Percentiles rank a stretch among this genome's conserved stretches.
These are phyloP conservation scores for Colletotrichum sp. DNA, from an alignment of 2,329 filamentous ascomycete species.

Conservation along the genomic window DNA sequence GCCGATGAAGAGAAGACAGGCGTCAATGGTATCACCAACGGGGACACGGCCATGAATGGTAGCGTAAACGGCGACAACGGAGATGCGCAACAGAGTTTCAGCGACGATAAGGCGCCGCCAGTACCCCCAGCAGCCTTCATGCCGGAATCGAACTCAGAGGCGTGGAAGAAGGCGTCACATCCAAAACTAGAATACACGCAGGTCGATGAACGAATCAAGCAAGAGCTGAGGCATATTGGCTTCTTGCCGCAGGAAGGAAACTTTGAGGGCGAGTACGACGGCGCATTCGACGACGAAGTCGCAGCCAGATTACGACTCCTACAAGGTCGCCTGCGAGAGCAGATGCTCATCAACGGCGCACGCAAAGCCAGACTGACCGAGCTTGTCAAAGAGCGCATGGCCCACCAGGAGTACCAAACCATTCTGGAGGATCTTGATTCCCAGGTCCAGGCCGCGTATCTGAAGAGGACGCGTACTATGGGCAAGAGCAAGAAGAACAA, in stretches of 20 bases:
- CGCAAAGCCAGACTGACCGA: conserved; percentile 88
- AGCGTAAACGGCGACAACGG: conserved; percentile 54
- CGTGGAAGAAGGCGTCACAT: conserved; percentile 80
- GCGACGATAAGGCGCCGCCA: conserved; percentile 41
- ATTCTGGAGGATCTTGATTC: conserved; percentile 96
- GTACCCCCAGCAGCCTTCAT: conserved; percentile 78
- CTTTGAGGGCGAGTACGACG: conserved; percentile 78
- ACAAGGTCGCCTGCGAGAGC: conserved; percentile 81
- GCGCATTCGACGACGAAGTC: conserved; percentile 92
- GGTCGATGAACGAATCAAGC: conserved; percentile 89
- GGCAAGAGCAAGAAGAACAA: conserved; percentile 95
- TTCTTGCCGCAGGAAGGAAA: conserved; percentile 72
- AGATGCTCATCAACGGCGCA: conserved; percentile 87
- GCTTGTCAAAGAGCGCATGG: conserved; percentile 89
- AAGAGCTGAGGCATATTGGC: conserved; percentile 89
- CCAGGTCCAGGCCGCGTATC: conserved; percentile 92
- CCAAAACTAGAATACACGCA: conserved; percentile 83
- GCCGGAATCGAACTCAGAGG: conserved; percentile 75
- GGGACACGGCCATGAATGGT: conserved; percentile 58
- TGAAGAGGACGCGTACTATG: conserved; percentile 93
- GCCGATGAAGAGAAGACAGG: conserved; percentile 62
- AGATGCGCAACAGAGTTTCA: conserved; percentile 33
- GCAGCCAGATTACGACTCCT: conserved; percentile 86
- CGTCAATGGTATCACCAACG: conserved; percentile 55
- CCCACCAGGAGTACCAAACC: conserved; percentile 94